Evolutionary conservation across 2,329 filamentous ascomycete species (phyloP), one percentile per base, ranked within the genome.

Genomic region (Monilinia fructigena): DNA sequence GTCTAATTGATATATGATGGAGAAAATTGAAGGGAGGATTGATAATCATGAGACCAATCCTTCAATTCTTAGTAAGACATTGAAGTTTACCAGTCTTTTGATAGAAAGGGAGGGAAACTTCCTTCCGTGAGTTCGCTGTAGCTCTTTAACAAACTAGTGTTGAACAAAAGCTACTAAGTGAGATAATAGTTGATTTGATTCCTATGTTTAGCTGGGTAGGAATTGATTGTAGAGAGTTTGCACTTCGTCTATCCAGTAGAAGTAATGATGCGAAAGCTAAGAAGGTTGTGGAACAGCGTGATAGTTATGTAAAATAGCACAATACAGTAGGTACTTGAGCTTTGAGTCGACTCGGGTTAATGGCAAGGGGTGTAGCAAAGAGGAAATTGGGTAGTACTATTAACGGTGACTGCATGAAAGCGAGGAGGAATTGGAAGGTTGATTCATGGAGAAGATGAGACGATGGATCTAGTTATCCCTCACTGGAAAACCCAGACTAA

Each of bases 351-450:
- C 47, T 53, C 35, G 56, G 54, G 42, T 35, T 59, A 28, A 52
- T 61, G 47, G 47, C 20, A 50, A 65, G 53, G 53, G 40, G 40
- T 42, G 14, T 56, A 4, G 40, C 3, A 47, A n/a, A 31, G 55
- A 58, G 55, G 35, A 11, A 18, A 38, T 4, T 26, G 4, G 20
- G 40, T 47, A 20, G 59, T 35, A 58, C 26, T 52, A 35, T 7
- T 52, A 52, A 65, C 31, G n/a, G 45, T 59, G 31, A 59, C 18
- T 52, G 47, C 31, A 42, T 65, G 42, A 53, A 58, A 52, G 54
- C 20, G 54, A 58, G 45, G 42, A 59, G 31, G 54, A 28, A 38
- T 18, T 0, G 16, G 10, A 23, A 4, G 7, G 20, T 11, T 48
- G 47, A 47, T 47, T 16, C 40, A 16, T 42, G 40, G 40, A 6